Conservation (phyloP, 2,329 filamentous ascomycete genomes). For the Pseudonectria foliicola region DNA sequence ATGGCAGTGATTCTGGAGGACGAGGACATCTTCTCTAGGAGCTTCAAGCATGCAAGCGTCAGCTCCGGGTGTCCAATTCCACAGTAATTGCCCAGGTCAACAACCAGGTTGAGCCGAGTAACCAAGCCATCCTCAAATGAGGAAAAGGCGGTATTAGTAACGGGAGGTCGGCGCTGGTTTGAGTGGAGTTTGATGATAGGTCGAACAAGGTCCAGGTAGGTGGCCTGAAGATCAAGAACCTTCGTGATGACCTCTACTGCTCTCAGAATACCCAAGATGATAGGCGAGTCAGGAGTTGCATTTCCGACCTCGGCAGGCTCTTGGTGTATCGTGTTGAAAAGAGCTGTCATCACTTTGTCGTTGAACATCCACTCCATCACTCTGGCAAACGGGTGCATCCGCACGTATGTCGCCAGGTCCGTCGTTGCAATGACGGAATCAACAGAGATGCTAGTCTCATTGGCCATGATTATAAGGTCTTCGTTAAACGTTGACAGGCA, state of each 20-base stretch:
- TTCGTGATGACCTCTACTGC: constrained; percentile 79
- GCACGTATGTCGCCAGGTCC: constrained; percentile 71
- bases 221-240: constrained; percentile 80
- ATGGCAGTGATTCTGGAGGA: constrained; percentile 73
- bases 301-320: constrained; percentile 65
- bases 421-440: constrained; percentile 68
- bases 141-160: constrained; percentile 64
- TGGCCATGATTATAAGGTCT: constrained; percentile 78
- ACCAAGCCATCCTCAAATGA: constrained; percentile 89
- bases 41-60: constrained; percentile 69
- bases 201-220: constrained; percentile 82
- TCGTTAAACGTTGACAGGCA: constrained; percentile 90
- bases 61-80: constrained; percentile 76
- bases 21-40: constrained; percentile 79
- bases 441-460: constrained; percentile 66
- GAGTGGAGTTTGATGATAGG: constrained; percentile 65
- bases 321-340: constrained; percentile 76
- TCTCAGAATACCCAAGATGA: constrained; percentile 70
- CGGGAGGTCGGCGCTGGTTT: constrained; percentile 49
- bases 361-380: constrained; percentile 99
- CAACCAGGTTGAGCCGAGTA: constrained; percentile 69
- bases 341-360: constrained; percentile 70
- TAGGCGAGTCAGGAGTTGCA: constrained; percentile 68
- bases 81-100: constrained; percentile 80
- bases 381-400: constrained; percentile 84